A percentile compares a stretch with the other conserved stretches of the same genome.
These are phyloP conservation scores for Aureobasidium musti DNA, from an alignment of 2,329 filamentous ascomycete species.

Conservation along the genomic window DNA sequence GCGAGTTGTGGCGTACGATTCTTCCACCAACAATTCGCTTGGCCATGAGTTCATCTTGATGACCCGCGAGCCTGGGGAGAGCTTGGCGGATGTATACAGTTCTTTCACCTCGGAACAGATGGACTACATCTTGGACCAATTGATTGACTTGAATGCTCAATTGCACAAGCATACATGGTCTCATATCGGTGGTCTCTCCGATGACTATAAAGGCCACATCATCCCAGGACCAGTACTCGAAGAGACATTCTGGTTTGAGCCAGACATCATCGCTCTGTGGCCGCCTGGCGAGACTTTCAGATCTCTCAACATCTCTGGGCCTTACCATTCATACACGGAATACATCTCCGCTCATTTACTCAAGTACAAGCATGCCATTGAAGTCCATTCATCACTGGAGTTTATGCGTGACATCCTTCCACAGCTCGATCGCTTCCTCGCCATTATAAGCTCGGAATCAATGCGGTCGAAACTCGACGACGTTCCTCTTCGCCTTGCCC, in stretches of 20 bases:
- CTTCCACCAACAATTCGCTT: neutral
- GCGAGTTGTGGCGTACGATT: neutral
- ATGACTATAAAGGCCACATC: neutral
- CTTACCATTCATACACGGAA: neutral
- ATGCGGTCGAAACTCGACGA: neutral
- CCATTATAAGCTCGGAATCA: neutral
- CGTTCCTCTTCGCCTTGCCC: neutral
- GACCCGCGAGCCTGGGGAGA: neutral
- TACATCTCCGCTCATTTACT: neutral
- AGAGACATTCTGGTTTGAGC: constrained; percentile 6
- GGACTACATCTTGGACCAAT: neutral
- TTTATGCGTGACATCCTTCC: neutral
- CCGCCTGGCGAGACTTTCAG: neutral
- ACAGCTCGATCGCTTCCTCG: neutral
- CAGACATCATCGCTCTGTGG: constrained; percentile 12
- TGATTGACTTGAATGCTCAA: neutral
- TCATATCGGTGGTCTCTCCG: neutral
- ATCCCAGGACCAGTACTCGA: constrained; percentile 1
- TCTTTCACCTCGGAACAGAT: neutral
- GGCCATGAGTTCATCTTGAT: neutral
- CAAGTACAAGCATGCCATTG: neutral
- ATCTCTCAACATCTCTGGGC: neutral
- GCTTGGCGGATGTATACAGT: neutral
- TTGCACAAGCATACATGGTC: constrained; percentile 6
- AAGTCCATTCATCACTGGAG: neutral